Conservation (phyloP, 495 filamentous ascomycete species). For the Xylaria cubensis region DNA sequence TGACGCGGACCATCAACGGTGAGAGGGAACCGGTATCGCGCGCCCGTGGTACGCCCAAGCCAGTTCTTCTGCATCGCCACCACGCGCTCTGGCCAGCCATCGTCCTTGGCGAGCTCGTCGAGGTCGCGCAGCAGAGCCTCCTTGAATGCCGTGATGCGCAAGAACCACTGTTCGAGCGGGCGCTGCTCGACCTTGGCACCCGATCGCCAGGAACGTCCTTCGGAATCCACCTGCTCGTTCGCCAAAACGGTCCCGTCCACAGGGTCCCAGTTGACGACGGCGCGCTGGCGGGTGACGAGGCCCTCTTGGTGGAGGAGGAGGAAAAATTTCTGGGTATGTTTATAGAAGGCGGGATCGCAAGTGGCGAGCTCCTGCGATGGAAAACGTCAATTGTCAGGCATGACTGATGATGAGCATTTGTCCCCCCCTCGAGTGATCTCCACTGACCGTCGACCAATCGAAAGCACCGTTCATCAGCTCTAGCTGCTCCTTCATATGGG, state of each 20-base stretch:
- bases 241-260: conserved; percentile 88
- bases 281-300: conserved; percentile 78
- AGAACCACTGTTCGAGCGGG: conserved; percentile 87
- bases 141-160: conserved; percentile 80
- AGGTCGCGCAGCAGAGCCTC: conserved; percentile 77
- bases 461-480: conserved; percentile 76
- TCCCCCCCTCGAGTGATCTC: not conserved
- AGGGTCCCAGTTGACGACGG: conserved; percentile 88
- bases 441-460: conserved; percentile 80
- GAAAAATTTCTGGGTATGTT: conserved; percentile 87
- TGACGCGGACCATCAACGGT: conserved; percentile 46
- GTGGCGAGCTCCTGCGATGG: conserved; percentile 75
- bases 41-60: conserved; percentile 80
- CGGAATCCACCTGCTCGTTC: conserved; percentile 88
- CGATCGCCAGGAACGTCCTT: conserved; percentile 85
- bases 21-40: conserved; percentile 69
- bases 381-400: conserved; percentile 21
- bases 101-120: conserved; percentile 64
- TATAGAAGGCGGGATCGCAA: conserved; percentile 83
- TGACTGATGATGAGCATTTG: conserved; percentile 9
- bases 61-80: conserved; percentile 86
- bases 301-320: conserved; percentile 72
- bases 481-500: conserved; percentile 83
- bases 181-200: conserved; percentile 84
- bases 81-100: conserved; percentile 81